Percentiles rank a stretch among this genome's conserved stretches.
Conservation (phyloP, 202 grass and related monocot species). For the Cymbopogon flexuosus region DNA sequence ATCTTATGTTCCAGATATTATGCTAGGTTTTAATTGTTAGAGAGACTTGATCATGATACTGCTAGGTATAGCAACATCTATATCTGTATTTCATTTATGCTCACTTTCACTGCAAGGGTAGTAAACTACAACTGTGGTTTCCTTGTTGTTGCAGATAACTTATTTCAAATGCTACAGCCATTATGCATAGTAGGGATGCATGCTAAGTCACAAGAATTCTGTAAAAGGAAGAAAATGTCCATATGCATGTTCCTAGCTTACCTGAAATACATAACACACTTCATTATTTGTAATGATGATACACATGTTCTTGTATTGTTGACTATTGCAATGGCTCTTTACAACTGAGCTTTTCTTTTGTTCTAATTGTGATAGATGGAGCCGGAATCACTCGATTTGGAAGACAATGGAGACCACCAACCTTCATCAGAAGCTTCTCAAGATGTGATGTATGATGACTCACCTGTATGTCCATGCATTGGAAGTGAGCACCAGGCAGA, state of each 20-base stretch:
- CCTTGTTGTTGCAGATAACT: conserved; percentile 9
- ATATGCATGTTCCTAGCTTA: conserved; percentile 5
- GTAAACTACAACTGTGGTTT: background rate
- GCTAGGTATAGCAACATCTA: background rate
- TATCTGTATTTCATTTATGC: conserved; percentile 12
- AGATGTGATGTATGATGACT: conserved; percentile 55
- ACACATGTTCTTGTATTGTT: conserved; percentile 19
- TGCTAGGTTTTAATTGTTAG: background rate
- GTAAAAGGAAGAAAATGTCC: background rate
- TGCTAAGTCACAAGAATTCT: conserved; percentile 14
- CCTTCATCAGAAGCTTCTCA: conserved; percentile 40
- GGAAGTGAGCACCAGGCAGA: conserved; percentile 77
- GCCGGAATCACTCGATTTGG: conserved; percentile 23
- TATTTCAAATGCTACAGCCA: background rate
- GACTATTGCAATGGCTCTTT: conserved; percentile 16
- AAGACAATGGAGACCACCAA: conserved; percentile 37
- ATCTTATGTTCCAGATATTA: background rate
- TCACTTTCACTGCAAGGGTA: background rate
- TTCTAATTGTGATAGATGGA: conserved; percentile 47
- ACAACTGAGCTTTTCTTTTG: conserved; percentile 5
- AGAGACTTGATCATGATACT: background rate
- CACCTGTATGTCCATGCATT: conserved; percentile 49
- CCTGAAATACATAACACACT: conserved; percentile 13
- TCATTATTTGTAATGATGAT: conserved; percentile 29
- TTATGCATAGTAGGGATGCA: conserved; percentile 1